These are phyloP conservation scores for Fraxinus dipetala DNA, from an alignment of 305 asterid genomes.

Conservation along the genomic window DNA sequence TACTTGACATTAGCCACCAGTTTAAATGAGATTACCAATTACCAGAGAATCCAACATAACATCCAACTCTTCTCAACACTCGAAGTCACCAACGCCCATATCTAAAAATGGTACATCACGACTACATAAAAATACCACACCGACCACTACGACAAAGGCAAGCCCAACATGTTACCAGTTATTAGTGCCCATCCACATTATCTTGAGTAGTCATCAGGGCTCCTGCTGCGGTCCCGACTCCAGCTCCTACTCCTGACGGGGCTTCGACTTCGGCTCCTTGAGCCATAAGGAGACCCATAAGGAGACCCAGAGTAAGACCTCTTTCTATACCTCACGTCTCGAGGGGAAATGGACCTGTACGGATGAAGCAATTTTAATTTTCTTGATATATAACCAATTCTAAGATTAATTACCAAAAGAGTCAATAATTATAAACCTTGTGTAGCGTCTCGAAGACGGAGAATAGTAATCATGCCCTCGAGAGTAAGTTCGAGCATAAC, in stretches of 20 bases:
- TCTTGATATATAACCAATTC: not conserved
- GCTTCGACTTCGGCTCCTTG: slow-evolving; percentile 48
- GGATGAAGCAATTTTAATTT: not conserved
- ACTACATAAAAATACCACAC: not conserved
- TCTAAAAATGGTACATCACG: not conserved
- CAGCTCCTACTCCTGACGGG: slow-evolving; percentile 36
- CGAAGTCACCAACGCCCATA: not conserved
- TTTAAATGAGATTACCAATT: not conserved
- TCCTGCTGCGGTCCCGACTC: slow-evolving; percentile 16
- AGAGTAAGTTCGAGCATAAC: slow-evolving; percentile 33
- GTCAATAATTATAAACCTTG: slow-evolving; percentile 31
- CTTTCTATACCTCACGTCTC: slow-evolving; percentile 35
- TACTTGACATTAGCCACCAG: not conserved
- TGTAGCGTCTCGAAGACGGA: slow-evolving; percentile 23
- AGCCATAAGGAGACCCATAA: slow-evolving; percentile 40
- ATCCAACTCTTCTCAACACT: not conserved
- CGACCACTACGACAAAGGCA: not conserved
- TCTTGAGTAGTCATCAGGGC: slow-evolving; percentile 26
- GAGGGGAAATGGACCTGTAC: slow-evolving; percentile 47
- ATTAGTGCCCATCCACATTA: not conserved
- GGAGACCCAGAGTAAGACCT: slow-evolving; percentile 54
- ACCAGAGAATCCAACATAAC: not conserved
- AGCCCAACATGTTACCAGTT: not conserved
- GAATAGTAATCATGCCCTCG: slow-evolving; percentile 44
- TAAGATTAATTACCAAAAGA: not conserved